Evolutionary conservation across 768 basidiomycete species (phyloP).

Genomic region (Hemileccinum rubropunctum): DNA sequence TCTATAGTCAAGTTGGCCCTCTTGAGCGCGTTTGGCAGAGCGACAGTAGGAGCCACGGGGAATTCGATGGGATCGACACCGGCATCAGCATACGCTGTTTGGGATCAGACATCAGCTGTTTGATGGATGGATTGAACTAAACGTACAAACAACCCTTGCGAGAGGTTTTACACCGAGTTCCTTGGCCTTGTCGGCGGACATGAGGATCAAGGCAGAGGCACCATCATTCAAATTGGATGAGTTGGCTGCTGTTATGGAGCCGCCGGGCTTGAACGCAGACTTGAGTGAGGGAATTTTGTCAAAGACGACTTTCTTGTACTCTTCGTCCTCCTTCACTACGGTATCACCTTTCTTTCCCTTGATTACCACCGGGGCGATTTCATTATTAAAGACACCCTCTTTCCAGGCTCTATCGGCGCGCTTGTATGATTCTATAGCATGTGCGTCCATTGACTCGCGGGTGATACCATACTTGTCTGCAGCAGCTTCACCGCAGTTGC

Average conservation of each 20-base stretch:
- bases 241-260: constrained; percentile 94
- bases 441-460: constrained; percentile 85
- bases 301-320: constrained; percentile 94
- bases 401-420: constrained; percentile 92
- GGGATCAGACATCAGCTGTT: constrained; percentile 4
- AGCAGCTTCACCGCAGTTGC: constrained; percentile 89
- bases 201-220: constrained; percentile 91
- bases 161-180: constrained; percentile 89
- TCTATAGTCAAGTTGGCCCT: constrained; percentile 78
- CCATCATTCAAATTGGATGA: constrained; percentile 95
- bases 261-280: constrained; percentile 88
- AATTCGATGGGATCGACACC: constrained; percentile 97
- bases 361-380: constrained; percentile 88
- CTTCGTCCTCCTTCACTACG: constrained; percentile 91
- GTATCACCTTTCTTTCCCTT: constrained; percentile 94
- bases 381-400: constrained; percentile 76
- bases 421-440: constrained; percentile 93
- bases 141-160: constrained; percentile 92
- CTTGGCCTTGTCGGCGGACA: constrained; percentile 89
- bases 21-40: constrained; percentile 84
- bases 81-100: constrained; percentile 89
- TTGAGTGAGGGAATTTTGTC: constrained; percentile 89
- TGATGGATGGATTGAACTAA: background rate
- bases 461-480: constrained; percentile 81
- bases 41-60: constrained; percentile 91